Evolutionary conservation across 2,329 filamentous ascomycete species (phyloP).

Genomic region (Biscogniauxia mediterranea): DNA sequence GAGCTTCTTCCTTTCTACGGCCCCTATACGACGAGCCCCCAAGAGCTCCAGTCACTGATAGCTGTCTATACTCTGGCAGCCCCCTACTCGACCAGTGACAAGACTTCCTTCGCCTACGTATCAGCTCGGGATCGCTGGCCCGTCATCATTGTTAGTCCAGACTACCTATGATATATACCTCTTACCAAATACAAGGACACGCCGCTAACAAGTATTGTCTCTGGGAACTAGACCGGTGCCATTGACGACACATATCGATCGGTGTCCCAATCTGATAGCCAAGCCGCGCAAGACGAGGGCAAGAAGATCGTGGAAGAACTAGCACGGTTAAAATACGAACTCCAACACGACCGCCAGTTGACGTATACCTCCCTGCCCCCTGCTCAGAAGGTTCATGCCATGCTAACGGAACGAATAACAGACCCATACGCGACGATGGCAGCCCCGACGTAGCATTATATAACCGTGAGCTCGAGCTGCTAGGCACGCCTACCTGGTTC

Average conservation of each 20-base stretch:
- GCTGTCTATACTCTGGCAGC: slow-evolving; percentile 44
- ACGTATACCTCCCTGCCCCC: slow-evolving; percentile 52
- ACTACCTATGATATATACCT: background rate
- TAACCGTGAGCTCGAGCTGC: slow-evolving; percentile 77
- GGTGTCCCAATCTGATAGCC: slow-evolving; percentile 56
- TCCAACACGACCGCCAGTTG: slow-evolving; percentile 82
- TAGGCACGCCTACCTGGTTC: slow-evolving; percentile 78
- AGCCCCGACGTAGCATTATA: slow-evolving; percentile 73
- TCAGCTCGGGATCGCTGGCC: slow-evolving; percentile 91
- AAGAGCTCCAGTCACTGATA: background rate
- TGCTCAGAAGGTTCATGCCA: background rate
- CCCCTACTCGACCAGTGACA: slow-evolving; percentile 75
- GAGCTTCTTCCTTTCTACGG: slow-evolving; percentile 31
- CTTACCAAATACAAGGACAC: background rate
- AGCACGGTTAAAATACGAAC: slow-evolving; percentile 85
- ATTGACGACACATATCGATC: slow-evolving; percentile 93
- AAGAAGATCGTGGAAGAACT: slow-evolving; percentile 81
- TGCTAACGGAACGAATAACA: slow-evolving; percentile 32
- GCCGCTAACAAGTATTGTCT: slow-evolving; percentile 17
- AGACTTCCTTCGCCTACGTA: slow-evolving; percentile 79
- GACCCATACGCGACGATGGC: slow-evolving; percentile 75
- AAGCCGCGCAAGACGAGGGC: slow-evolving; percentile 71
- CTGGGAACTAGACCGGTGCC: slow-evolving; percentile 66
- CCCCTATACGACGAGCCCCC: background rate
- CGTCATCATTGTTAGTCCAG: slow-evolving; percentile 74